These are phyloP conservation scores for Pichia gijzeniarum DNA, from an alignment of 805 yeast species.

Conservation along the genomic window DNA sequence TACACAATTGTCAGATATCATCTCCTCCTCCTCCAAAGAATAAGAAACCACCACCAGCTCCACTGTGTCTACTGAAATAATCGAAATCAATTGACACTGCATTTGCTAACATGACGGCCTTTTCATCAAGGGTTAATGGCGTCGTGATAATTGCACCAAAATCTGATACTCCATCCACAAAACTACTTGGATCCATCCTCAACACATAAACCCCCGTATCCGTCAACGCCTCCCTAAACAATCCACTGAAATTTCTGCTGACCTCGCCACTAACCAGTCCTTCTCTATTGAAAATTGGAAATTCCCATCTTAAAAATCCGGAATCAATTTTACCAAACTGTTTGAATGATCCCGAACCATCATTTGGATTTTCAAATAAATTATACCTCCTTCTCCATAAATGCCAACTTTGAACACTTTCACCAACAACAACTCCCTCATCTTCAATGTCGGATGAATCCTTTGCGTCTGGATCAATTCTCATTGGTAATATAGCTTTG, in stretches of 20 bases:
- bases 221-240: slow-evolving; percentile 87
- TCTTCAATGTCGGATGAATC: slow-evolving; percentile 28
- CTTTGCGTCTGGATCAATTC: slow-evolving; percentile 23
- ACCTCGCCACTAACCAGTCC: slow-evolving; percentile 66
- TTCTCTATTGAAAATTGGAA: slow-evolving; percentile 59
- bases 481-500: slow-evolving; percentile 58
- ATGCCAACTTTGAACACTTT: slow-evolving; percentile 91
- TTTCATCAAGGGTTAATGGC: slow-evolving; percentile 63
- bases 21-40: slow-evolving; percentile 16
- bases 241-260: slow-evolving; percentile 91
- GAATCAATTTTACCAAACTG: slow-evolving; percentile 90
- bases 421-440: slow-evolving; percentile 61
- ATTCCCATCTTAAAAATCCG: slow-evolving; percentile 79
- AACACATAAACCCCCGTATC: slow-evolving; percentile 87
- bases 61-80: slow-evolving; percentile 89
- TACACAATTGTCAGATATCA: background rate
- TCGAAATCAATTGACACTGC: slow-evolving; percentile 94
- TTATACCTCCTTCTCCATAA: slow-evolving; percentile 87
- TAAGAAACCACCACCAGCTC: slow-evolving; percentile 46
- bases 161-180: slow-evolving; percentile 47
- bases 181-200: slow-evolving; percentile 71
- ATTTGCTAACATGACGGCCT: slow-evolving; percentile 79
- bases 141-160: slow-evolving; percentile 40
- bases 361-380: slow-evolving; percentile 45
- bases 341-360: slow-evolving; percentile 38